These are phyloP conservation scores for Ustilago shanxiensis DNA, from an alignment of 1,284 basidiomycete genomes.

Conservation along the genomic window DNA sequence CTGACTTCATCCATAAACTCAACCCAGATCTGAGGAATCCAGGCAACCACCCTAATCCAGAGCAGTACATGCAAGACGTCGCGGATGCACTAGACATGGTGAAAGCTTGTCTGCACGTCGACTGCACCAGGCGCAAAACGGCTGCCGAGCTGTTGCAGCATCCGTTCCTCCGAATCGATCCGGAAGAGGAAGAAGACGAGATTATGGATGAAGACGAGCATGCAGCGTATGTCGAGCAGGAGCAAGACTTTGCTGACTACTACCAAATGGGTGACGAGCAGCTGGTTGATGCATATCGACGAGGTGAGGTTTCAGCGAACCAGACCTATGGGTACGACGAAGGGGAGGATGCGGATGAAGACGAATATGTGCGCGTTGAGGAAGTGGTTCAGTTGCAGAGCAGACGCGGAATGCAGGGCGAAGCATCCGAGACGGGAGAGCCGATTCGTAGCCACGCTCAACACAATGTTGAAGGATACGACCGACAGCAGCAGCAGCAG, in stretches of 20 bases:
- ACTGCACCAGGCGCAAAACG: conserved; percentile 63
- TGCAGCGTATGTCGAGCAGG: conserved; percentile 10
- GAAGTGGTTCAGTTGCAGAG: conserved; percentile 37
- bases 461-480: neutral
- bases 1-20: conserved; percentile 60
- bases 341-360: conserved; percentile 25
- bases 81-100: conserved; percentile 62
- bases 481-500: conserved; percentile 13
- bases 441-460: neutral
- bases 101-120: conserved; percentile 61
- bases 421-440: conserved; percentile 21
- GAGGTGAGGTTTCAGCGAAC: neutral
- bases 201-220: conserved; percentile 25
- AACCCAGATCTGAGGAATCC: conserved; percentile 61
- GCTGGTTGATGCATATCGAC: conserved; percentile 2
- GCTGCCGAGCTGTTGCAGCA: conserved; percentile 60
- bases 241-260: conserved; percentile 39
- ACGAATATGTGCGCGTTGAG: conserved; percentile 19
- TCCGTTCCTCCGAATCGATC: conserved; percentile 54
- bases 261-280: conserved; percentile 21
- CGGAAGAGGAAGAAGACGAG: conserved; percentile 21
- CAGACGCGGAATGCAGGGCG: conserved; percentile 21
- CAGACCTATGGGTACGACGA: conserved; percentile 26
- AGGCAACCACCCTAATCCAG: conserved; percentile 55
- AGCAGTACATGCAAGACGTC: conserved; percentile 56